Percentiles rank a stretch among this genome's conserved stretches.
Evolutionary conservation across 164 flowering plant species (phyloP).

Genomic region (Platanus orientalis): DNA sequence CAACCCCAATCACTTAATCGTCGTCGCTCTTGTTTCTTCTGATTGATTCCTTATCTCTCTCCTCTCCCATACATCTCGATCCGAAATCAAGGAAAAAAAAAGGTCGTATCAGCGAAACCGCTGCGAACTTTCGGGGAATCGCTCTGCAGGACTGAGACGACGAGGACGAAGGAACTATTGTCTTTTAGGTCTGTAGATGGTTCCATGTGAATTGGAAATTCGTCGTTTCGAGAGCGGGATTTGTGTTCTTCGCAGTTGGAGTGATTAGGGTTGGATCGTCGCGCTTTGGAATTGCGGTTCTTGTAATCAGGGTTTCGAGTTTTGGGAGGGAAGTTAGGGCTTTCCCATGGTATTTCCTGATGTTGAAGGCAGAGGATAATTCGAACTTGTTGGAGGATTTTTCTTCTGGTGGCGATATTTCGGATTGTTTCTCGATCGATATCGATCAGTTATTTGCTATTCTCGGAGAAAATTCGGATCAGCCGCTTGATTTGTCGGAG

Average conservation of each 20-base stretch:
- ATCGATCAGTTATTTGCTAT: constrained; percentile 15
- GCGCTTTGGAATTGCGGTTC: background rate
- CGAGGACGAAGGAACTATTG: background rate
- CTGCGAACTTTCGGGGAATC: background rate
- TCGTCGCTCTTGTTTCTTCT: no score
- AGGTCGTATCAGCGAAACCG: background rate
- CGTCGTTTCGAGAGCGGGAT: background rate
- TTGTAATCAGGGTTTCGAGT: background rate
- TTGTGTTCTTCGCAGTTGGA: background rate
- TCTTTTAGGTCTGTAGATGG: background rate
- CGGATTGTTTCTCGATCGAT: constrained; percentile 20
- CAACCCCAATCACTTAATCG: no score
- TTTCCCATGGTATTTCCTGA: constrained; percentile 3
- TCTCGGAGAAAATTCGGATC: constrained; percentile 19
- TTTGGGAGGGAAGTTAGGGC: background rate
- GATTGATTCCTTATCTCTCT: background rate
- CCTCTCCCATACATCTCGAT: background rate
- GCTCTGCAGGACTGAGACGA: background rate
- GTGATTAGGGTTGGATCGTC: no score
- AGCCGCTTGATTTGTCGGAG: constrained; percentile 1
- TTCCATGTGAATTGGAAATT: background rate
- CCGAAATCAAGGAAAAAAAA: background rate
- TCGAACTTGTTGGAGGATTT: background rate
- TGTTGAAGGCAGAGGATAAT: constrained; percentile 26
- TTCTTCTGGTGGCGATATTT: constrained; percentile 3